Base-by-base conservation (phyloP, 2,329 filamentous ascomycete species). In the Plectosphaerella plurivora region DNA sequence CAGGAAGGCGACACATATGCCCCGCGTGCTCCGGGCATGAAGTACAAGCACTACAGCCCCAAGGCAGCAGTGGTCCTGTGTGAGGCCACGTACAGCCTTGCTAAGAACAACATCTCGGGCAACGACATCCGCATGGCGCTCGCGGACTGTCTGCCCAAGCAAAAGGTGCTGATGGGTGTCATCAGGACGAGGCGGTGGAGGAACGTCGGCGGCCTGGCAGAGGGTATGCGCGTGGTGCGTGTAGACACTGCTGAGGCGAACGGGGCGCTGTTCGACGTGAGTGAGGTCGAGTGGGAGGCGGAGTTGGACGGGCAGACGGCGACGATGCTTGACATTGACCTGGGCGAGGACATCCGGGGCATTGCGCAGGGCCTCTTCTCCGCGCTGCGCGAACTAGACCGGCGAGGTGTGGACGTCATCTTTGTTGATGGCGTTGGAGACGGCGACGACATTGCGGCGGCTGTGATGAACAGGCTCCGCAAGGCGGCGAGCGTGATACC, bases 31-130 rank as follows among this genome's bases (percentile, higher is more conserved):
- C 94, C 94, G 0, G 94, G 94, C 1, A 99, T 99, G 94, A 99
- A 99, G 71, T 99, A 99, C 68, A 90, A 94, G 65, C 94, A 99
- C 67, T 99, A 99, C 65, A 96, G 92, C 44, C 94, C 94, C 1
- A 89, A 86, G 67, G 95, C 94, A 1, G 84, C 79, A 45, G 92
- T 99, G 2, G 74, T 96, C 14, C 75, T 97, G 2, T 96, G 91
- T 65, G 90, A 96, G 66, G 71, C 81, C 24, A 68, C 63, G 37
- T 72, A 65, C 66, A 56, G 55, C 12, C 59, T 55, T 11, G 68
- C 70, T 20, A 57, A 60, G 44, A 63, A 63, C 10, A 73, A 73
- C 8, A 63, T 77, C 36, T 57, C 64, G 12, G 16, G 55, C 6
- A 63, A 63, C 25, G 75, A 77, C 42, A 50, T 73, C 5, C 62